Evolutionary conservation across 2,329 filamentous ascomycete species (phyloP).

Genomic region (Nothopassalora personata): DNA sequence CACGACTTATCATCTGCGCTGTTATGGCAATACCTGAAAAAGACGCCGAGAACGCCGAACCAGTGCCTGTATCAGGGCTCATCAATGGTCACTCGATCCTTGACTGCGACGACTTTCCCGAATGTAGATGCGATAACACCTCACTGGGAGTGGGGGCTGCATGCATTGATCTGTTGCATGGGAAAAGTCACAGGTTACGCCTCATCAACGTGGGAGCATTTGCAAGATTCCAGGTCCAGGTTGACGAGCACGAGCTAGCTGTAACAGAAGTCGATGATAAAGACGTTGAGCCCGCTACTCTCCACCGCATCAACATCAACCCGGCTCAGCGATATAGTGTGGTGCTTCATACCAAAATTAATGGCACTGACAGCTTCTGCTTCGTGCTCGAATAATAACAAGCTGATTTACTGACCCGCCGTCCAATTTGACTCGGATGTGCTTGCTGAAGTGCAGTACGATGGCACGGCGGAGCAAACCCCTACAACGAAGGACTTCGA

Average conservation of each 20-base stretch:
- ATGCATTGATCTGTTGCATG: slow-evolving; percentile 35
- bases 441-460: slow-evolving; percentile 48
- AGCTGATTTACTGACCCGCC: slow-evolving; percentile 55
- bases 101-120: slow-evolving; percentile 35
- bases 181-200: slow-evolving; percentile 53
- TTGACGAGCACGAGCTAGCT: slow-evolving; percentile 59
- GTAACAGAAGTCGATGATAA: slow-evolving; percentile 65
- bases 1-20: slow-evolving; percentile 50
- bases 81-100: slow-evolving; percentile 39
- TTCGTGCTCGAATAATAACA: slow-evolving; percentile 56
- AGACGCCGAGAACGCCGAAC: slow-evolving; percentile 51
- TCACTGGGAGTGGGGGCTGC: slow-evolving; percentile 26
- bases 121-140: slow-evolving; percentile 34
- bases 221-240: slow-evolving; percentile 60
- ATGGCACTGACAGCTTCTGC: slow-evolving; percentile 33
- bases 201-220: slow-evolving; percentile 61
- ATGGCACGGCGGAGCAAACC: neutral
- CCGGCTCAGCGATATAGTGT: slow-evolving; percentile 67
- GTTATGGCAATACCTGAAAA: slow-evolving; percentile 50
- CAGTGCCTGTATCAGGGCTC: slow-evolving; percentile 44
- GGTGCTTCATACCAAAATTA: slow-evolving; percentile 50
- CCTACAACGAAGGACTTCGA: slow-evolving; percentile 48
- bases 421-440: slow-evolving; percentile 44
- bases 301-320: slow-evolving; percentile 56
- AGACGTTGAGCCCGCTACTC: slow-evolving; percentile 51